Percentiles rank a stretch among this genome's conserved stretches.
Evolutionary conservation across 78 protist genomes (phyloP).

Genomic region (Mastigamoeba balamuthi): DNA sequence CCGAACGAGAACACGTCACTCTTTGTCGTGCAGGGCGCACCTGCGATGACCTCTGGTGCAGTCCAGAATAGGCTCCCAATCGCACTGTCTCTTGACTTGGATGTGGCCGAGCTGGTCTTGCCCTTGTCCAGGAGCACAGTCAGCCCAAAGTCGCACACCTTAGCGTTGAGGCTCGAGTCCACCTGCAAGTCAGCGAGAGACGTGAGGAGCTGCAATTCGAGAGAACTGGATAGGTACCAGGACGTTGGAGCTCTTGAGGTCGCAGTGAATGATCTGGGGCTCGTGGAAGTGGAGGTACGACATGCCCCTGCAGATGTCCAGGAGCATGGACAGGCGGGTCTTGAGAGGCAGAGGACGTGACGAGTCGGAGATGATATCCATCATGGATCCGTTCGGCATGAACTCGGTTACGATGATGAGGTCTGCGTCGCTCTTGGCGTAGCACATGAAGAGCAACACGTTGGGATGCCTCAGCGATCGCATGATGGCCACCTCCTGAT

Average conservation of each 20-base stretch:
- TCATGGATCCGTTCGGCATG: too few relatives aligned
- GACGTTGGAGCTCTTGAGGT: constrained; percentile 60
- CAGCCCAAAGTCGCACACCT: constrained; percentile 64
- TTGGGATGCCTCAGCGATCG: constrained; percentile 47
- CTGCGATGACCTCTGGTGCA: constrained; percentile 36
- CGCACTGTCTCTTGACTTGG: constrained; percentile 24
- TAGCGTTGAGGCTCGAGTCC: constrained; percentile 24
- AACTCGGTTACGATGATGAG: too few relatives aligned
- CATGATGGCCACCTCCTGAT: constrained; percentile 30
- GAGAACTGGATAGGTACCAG: too few relatives aligned
- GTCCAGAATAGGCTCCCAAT: constrained; percentile 46
- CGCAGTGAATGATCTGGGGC: constrained; percentile 67
- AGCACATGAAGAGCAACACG: constrained; percentile 35
- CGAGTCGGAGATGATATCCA: too few relatives aligned
- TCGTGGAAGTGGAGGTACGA: constrained; percentile 54
- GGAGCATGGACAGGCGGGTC: too few relatives aligned
- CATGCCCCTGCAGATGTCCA: constrained; percentile 73
- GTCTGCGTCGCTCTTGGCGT: too few relatives aligned
- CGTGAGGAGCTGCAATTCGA: too few relatives aligned
- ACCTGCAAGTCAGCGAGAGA: too few relatives aligned
- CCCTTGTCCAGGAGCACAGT: too few relatives aligned
- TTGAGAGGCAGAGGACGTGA: too few relatives aligned
- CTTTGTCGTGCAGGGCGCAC: constrained; percentile 31
- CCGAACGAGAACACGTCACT: too few relatives aligned
- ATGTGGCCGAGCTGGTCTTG: constrained; percentile 20